A percentile compares a stretch with the other conserved stretches of the same genome.
phyloP scores from a whole-genome alignment of 208 protist genomes.

The Acanthamoeba royreba region DNA sequence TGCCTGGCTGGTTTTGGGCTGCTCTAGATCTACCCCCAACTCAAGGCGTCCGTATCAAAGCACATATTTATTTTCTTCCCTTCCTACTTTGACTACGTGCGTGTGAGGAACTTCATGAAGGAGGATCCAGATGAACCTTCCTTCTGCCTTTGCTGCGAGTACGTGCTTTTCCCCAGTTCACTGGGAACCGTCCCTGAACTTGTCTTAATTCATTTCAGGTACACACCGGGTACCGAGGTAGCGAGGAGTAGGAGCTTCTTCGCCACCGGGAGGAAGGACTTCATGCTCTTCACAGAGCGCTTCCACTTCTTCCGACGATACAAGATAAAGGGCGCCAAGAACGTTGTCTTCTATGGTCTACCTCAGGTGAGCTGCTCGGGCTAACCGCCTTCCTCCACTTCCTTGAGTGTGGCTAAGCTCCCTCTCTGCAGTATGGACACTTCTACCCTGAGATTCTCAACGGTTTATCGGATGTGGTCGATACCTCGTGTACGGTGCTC shows the following conservation, averaged over 20 bases:
- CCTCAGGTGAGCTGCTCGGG: slow-evolving; percentile 67
- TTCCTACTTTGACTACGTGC: slow-evolving; percentile 95
- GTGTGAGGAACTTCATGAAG: slow-evolving; percentile 92
- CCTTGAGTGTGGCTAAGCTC: no score
- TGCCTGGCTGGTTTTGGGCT: neutral
- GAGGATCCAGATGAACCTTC: slow-evolving; percentile 84
- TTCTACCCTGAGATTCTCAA: slow-evolving; percentile 93
- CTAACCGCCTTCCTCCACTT: no score
- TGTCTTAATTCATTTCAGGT: slow-evolving; percentile 33
- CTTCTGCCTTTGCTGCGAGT: slow-evolving; percentile 89
- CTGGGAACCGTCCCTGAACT: neutral
- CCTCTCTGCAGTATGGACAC: slow-evolving; percentile 82
- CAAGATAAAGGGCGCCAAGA: slow-evolving; percentile 88
- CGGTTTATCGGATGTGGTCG: slow-evolving; percentile 5
- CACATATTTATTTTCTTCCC: slow-evolving; percentile 88
- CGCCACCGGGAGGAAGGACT: slow-evolving; percentile 82
- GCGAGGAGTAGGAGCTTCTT: slow-evolving; percentile 65
- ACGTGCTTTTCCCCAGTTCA: slow-evolving; percentile 76
- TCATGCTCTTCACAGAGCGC: slow-evolving; percentile 93
- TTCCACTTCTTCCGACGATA: slow-evolving; percentile 96
- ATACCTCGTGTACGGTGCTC: slow-evolving; percentile 77
- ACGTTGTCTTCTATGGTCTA: slow-evolving; percentile 93
- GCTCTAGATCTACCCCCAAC: slow-evolving; percentile 38
- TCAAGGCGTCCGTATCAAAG: slow-evolving; percentile 50
- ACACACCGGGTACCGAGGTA: slow-evolving; percentile 39